These are phyloP conservation scores for Aspergillus fumigatiaffinis DNA, from an alignment of 2,329 filamentous ascomycete species.

Conservation along the genomic window DNA sequence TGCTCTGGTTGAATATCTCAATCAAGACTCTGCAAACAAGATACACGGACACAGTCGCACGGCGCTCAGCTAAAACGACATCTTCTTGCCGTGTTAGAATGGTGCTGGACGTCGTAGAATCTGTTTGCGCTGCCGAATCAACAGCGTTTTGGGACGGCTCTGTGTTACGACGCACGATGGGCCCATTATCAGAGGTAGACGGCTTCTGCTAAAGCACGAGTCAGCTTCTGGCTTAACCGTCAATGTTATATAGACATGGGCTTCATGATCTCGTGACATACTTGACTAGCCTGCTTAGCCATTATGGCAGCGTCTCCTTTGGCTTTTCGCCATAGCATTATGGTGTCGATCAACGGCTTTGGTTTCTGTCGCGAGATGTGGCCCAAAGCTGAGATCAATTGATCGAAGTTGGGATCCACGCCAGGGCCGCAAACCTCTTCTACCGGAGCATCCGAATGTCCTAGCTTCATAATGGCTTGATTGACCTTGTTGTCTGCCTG, in stretches of 20 bases:
- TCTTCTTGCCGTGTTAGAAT: slow-evolving; percentile 60
- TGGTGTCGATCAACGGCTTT: slow-evolving; percentile 90
- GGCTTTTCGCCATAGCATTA: slow-evolving; percentile 96
- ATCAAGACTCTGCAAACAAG: slow-evolving; percentile 90
- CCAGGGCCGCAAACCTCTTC: slow-evolving; percentile 88
- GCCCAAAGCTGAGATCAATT: slow-evolving; percentile 86
- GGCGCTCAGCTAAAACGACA: slow-evolving; percentile 75
- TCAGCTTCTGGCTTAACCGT: background rate
- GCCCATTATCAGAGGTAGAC: slow-evolving; percentile 28
- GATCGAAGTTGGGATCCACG: slow-evolving; percentile 84
- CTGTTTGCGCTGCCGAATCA: slow-evolving; percentile 27
- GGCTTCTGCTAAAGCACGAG: background rate
- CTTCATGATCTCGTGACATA: slow-evolving; percentile 14
- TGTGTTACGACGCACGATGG: slow-evolving; percentile 67
- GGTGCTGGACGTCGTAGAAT: slow-evolving; percentile 24
- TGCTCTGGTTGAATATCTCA: slow-evolving; percentile 90
- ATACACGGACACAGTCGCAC: slow-evolving; percentile 92
- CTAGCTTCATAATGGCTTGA: slow-evolving; percentile 74
- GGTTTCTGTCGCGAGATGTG: slow-evolving; percentile 94
- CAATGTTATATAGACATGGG: too few species aligned
- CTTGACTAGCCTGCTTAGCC: slow-evolving; percentile 46
- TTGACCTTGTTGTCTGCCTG: slow-evolving; percentile 96
- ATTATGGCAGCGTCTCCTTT: slow-evolving; percentile 86
- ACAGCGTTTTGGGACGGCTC: slow-evolving; percentile 57
- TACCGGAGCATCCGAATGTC: slow-evolving; percentile 77